Percentiles rank a stretch among this genome's conserved stretches.
These are phyloP conservation scores for Cutaneotrichosporon cavernicola DNA, from an alignment of 1,284 basidiomycete genomes.

Conservation along the genomic window DNA sequence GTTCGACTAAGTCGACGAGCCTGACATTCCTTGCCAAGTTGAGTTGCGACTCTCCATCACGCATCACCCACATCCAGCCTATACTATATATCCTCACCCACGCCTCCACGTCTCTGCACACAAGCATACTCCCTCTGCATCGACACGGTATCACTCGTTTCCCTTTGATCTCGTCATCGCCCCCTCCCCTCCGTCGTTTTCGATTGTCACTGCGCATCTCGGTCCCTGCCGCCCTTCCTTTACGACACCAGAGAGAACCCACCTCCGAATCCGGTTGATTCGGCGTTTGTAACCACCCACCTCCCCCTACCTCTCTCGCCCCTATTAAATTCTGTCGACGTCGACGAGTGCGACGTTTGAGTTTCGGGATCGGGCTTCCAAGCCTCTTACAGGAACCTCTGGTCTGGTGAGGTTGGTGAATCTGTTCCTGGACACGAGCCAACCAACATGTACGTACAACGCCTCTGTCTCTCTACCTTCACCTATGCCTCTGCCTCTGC, in stretches of 20 bases:
- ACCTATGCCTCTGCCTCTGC: background rate
- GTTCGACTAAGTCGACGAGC: background rate
- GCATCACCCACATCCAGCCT: too few relatives aligned
- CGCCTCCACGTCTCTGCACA: background rate
- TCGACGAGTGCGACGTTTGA: background rate
- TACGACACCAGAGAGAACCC: background rate
- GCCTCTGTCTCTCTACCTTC: background rate
- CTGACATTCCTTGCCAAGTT: background rate
- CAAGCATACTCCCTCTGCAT: background rate
- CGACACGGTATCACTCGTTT: background rate
- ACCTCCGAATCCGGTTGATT: background rate
- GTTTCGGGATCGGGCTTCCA: background rate
- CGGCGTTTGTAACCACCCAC: background rate
- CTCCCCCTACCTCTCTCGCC: background rate
- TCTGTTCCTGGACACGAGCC: slow-evolving; percentile 5
- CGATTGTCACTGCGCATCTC: background rate
- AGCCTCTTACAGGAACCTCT: background rate
- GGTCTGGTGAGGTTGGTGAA: background rate
- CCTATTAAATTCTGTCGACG: background rate
- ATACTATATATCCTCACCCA: background rate
- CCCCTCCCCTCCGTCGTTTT: background rate
- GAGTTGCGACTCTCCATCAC: background rate
- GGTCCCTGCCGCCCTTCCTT: background rate
- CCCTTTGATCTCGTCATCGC: too few relatives aligned
- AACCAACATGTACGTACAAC: slow-evolving; percentile 8